Evolutionary conservation across 2,329 filamentous ascomycete species (phyloP).

Genomic region (Exophiala oligosperma): DNA sequence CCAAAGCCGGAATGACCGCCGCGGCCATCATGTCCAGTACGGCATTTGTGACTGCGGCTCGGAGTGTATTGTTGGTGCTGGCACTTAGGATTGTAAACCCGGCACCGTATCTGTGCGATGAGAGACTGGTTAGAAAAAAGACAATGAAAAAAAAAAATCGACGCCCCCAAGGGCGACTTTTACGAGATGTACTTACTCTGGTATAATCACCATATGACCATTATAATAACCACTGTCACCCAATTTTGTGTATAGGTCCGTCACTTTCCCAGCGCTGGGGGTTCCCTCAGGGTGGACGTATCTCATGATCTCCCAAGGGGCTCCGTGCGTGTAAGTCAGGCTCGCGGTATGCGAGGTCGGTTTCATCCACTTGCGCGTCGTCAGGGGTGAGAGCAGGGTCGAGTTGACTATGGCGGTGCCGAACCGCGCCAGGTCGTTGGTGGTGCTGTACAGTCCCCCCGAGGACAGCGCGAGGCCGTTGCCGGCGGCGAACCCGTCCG

Average conservation of each 20-base stretch:
- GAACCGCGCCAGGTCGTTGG: slow-evolving; percentile 38
- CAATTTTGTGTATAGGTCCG: slow-evolving; percentile 45
- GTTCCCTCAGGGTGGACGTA: slow-evolving; percentile 27
- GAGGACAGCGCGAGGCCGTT: slow-evolving; percentile 22
- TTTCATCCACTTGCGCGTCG: slow-evolving; percentile 44
- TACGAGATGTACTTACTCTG: slow-evolving; percentile 36
- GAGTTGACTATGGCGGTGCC: slow-evolving; percentile 37
- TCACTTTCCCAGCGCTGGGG: slow-evolving; percentile 20
- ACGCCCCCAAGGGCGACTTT: too few species aligned
- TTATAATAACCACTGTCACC: slow-evolving; percentile 44
- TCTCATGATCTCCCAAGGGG: slow-evolving; percentile 46
- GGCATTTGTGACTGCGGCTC: slow-evolving; percentile 39
- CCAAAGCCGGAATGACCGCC: slow-evolving; percentile 35
- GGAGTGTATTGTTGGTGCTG: slow-evolving; percentile 44
- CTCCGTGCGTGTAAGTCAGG: slow-evolving; percentile 41
- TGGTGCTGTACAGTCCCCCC: slow-evolving; percentile 34
- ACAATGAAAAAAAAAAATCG: too few species aligned
- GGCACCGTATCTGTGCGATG: slow-evolving; percentile 31
- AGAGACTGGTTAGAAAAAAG: too few species aligned
- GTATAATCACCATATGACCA: slow-evolving; percentile 41
- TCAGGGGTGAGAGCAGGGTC: slow-evolving; percentile 37
- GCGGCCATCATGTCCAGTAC: slow-evolving; percentile 38
- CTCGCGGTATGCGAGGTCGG: slow-evolving; percentile 42
- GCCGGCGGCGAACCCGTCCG: not conserved
- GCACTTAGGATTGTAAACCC: slow-evolving; percentile 46